These are phyloP conservation scores for Berberis vulgaris DNA, from an alignment of 164 flowering plant species.

Conservation along the genomic window DNA sequence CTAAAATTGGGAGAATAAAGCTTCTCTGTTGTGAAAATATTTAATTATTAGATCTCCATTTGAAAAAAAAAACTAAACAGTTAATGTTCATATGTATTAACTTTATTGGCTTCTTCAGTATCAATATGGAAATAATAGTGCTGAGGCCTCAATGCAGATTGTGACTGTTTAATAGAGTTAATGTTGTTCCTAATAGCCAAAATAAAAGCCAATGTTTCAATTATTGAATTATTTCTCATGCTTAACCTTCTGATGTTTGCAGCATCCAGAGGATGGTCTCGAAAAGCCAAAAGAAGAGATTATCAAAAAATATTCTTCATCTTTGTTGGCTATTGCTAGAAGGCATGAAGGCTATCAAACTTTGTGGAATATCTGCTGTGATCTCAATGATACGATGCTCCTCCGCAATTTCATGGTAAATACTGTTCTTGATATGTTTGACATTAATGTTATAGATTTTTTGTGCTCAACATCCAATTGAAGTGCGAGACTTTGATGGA, in stretches of 20 bases:
- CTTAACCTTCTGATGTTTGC: constrained; percentile 15
- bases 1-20: too few relatives aligned
- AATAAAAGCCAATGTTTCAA: too few relatives aligned
- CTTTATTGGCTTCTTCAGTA: too few relatives aligned
- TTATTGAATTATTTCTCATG: not conserved
- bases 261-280: constrained; percentile 39
- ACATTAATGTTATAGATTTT: not conserved
- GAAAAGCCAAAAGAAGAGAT: constrained; percentile 38
- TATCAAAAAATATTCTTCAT: constrained; percentile 37
- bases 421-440: constrained; percentile 1
- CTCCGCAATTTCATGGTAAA: constrained; percentile 77
- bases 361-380: constrained; percentile 79
- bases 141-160: too few relatives aligned
- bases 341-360: constrained; percentile 74
- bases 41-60: too few relatives aligned
- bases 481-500: too few relatives aligned
- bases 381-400: constrained; percentile 66
- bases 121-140: too few relatives aligned
- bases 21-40: too few relatives aligned
- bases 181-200: too few relatives aligned
- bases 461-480: not conserved
- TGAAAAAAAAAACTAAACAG: too few relatives aligned
- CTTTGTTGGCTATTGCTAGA: constrained; percentile 66
- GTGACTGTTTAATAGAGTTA: too few relatives aligned
- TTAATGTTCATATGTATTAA: too few relatives aligned